Conservation (phyloP, 2,329 filamentous ascomycete species). For the Hypoxylon sp. region DNA sequence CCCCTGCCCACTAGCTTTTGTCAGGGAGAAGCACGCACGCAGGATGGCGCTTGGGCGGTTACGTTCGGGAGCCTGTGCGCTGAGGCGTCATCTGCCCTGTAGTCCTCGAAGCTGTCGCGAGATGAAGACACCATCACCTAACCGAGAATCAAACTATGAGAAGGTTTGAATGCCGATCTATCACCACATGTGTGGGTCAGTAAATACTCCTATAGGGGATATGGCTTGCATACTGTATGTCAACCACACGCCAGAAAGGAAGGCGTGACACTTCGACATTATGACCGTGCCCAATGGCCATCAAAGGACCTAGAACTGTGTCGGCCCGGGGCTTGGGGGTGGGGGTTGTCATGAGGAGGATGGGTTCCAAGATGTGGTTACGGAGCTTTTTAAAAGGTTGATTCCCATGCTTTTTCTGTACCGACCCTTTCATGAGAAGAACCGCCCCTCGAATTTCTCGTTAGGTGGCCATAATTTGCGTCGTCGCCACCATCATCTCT, state of each 20-base stretch:
- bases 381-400: constrained; percentile 34
- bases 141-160: constrained; percentile 39
- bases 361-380: constrained; percentile 30
- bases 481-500: constrained; percentile 16
- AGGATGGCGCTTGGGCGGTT: constrained; percentile 38
- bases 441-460: constrained; percentile 15
- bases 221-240: constrained; percentile 34
- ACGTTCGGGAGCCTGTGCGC: constrained; percentile 43
- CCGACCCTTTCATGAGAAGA: constrained; percentile 18
- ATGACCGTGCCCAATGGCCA: constrained; percentile 41
- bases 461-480: constrained; percentile 13
- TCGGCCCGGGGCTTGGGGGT: constrained; percentile 37
- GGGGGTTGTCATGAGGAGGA: constrained; percentile 39
- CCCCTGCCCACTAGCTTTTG: constrained; percentile 37
- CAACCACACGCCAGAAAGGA: constrained; percentile 35
- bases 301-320: constrained; percentile 36
- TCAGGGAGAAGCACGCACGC: constrained; percentile 30
- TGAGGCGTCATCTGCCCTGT: constrained; percentile 39
- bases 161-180: constrained; percentile 45
- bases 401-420: constrained; percentile 32
- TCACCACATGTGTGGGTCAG: constrained; percentile 46
- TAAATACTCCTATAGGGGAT: constrained; percentile 40
- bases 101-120: constrained; percentile 36
- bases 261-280: constrained; percentile 43
- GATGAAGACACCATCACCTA: constrained; percentile 46